Base-by-base conservation (phyloP, 106 monocot genomes). In the Dendrobium huoshanense region DNA sequence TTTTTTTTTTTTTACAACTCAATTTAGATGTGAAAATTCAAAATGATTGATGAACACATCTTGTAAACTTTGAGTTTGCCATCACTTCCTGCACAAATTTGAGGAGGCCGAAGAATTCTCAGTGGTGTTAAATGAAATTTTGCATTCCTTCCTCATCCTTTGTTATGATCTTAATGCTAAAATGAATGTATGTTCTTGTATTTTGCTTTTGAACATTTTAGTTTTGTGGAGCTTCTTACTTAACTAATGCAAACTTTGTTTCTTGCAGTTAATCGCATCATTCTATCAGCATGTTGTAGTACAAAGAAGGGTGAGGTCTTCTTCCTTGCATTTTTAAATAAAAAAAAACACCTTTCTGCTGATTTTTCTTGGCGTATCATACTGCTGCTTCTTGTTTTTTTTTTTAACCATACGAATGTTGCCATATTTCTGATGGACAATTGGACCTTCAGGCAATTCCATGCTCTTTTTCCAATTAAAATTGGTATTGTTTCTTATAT, bases 271-370 rank as follows among this genome's bases (percentile, higher is more conserved):
- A 40, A 86, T 88, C 83, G 88, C 99, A 48, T 99, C 99, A 51
- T 99, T 99, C 85, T 99, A 93, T 90, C 99, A 95, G 74, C 99
- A 99, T 86, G 54, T 93, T 67, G 95, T 99, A 20, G 99, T 99
- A 67, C 99, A 99, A 90, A 91, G 99, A 95, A 93, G 91, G 87
- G 95, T 99, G 88, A 85, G 87, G 18, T 68, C 67, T 41, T 79
- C 51, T 82, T 24, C 41, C 37, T 76, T 49, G 41, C 25, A 43
- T 19, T 74, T 74, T 74, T 74, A 43, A 37, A 70, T 22, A 1
- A 22, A 16, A 3, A 3, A 61, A 61, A 61, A 61, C 20, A 22
- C n/a, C 16, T 13, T 3, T 51, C 51, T 13, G 13, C 24, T 61
- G 61, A 4, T 61, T 61, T 56, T n/a, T 19, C 22, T 61, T 61